A percentile compares a stretch with the other conserved stretches of the same genome.
Conservation (phyloP, 495 filamentous ascomycete species). For the Aspergillus diversus region DNA sequence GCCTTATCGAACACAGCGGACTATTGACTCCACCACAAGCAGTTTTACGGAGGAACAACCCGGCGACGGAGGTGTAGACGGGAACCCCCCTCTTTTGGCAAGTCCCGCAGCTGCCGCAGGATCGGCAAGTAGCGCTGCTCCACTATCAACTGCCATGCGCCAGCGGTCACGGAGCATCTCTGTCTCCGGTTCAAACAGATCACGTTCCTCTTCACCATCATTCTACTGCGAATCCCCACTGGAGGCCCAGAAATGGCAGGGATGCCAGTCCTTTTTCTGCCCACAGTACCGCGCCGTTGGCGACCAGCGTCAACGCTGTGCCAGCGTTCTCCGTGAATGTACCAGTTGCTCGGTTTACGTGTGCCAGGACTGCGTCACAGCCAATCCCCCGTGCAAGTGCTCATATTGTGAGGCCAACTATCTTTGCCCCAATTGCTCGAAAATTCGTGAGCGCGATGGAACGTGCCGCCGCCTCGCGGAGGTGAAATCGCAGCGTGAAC, state of each 20-base stretch:
- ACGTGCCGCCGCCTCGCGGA: constrained; percentile 49
- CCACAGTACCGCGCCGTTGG: constrained; percentile 52
- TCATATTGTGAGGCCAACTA: constrained; percentile 57
- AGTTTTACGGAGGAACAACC: constrained; percentile 45
- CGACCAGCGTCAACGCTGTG: constrained; percentile 55
- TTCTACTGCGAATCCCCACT: constrained; percentile 44
- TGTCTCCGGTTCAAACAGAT: constrained; percentile 46
- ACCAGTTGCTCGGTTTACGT: constrained; percentile 57
- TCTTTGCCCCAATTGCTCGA: constrained; percentile 57
- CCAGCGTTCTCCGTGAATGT: constrained; percentile 54
- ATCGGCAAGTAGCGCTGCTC: constrained; percentile 4
- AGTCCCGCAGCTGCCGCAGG: constrained; percentile 7
- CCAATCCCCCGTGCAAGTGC: constrained; percentile 55
- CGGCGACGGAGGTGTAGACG: constrained; percentile 31
- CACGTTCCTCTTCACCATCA: constrained; percentile 43
- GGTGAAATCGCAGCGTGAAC: constrained; percentile 44
- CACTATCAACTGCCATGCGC: constrained; percentile 21
- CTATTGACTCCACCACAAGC: constrained; percentile 42
- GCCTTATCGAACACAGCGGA: constrained; percentile 39
- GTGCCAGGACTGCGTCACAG: constrained; percentile 55
- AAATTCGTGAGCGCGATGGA: constrained; percentile 44
- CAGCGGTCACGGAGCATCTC: constrained; percentile 38
- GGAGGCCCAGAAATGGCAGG: constrained; percentile 53
- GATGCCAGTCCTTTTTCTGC: constrained; percentile 62
- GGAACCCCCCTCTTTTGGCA: constrained; percentile 25